Conservation (phyloP, 1,284 basidiomycete species). For the Phylloporus gajari region DNA sequence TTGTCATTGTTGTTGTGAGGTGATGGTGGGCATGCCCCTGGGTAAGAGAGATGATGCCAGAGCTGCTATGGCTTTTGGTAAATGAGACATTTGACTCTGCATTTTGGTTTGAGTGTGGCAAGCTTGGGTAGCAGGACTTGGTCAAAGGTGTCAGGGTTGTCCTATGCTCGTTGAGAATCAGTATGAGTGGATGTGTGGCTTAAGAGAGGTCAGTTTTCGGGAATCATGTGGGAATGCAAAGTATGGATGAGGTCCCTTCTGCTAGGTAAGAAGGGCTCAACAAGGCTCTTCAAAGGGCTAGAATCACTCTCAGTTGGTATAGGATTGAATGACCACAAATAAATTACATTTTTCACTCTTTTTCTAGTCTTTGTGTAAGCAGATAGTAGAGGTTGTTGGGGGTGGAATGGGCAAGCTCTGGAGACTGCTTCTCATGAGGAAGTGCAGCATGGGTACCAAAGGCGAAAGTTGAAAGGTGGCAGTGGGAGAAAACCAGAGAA, state of each 20-base stretch:
- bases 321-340: no score
- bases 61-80: conserved; percentile 1
- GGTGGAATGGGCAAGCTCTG: no score
- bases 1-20: no score
- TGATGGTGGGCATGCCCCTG: no score
- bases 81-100: no score
- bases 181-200: conserved; percentile 2
- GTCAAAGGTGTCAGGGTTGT: not conserved
- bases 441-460: no score
- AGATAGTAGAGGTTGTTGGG: no score
- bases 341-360: no score
- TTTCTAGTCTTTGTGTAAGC: no score
- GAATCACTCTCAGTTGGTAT: not conserved
- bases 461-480: no score
- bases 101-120: conserved; percentile 27
- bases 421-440: no score
- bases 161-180: conserved; percentile 1
- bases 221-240: not conserved
- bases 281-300: conserved; percentile 27
- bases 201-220: not conserved
- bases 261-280: conserved; percentile 4
- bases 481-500: no score
- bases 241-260: conserved; percentile 7
- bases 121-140: not conserved
- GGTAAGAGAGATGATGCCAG: not conserved